Evolutionary conservation across 805 yeast genomes (phyloP), one percentile per base, ranked within the genome.

Genomic region (Ogataea trehalophila): DNA sequence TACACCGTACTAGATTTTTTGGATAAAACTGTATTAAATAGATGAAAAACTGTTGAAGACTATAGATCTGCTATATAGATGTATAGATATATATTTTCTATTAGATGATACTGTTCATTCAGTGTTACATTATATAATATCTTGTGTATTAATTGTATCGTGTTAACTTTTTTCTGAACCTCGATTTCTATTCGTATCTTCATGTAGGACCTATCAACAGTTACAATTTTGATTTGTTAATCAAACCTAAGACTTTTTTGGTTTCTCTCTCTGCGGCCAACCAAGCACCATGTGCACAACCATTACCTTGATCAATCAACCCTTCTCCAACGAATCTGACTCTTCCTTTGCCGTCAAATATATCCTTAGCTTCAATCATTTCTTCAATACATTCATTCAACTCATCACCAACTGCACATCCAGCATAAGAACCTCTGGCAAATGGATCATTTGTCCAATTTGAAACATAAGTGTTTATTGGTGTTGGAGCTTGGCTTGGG

Each of bases 261-360:
- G 79, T 80, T 48, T 76, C 83, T 50, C 81, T 66, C 33, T 54
- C 49, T 11, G 82, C 83, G 45, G 78, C 70, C 42, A 56, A 52
- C 67, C 77, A 79, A 0, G 84, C 84, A 3, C 82, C 84, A 57
- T 79, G 83, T 3, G 73, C 80, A 60, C 83, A 79, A 1, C 83
- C 83, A 34, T 73, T 73, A 6, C 82, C 83, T 40, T 74, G 77
- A 42, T 66, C 63, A 26, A 67, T 67, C 8, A 80, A 67, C 50
- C 77, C 83, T 56, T 79, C 84, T 5, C 84, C 83, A 0, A 81
- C 83, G 65, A 79, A 79, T 37, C 81, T 63, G 29, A 79, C 68
- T 20, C 72, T 56, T 13, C 68, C 68, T 37, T 54, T 52, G 20
- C 68, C 69, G 35, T 66, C 65, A 43, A 66, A 60, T 26, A 75